Conservation (phyloP, 1,284 basidiomycete species). For the Apiotrichum mycotoxinovorans region DNA sequence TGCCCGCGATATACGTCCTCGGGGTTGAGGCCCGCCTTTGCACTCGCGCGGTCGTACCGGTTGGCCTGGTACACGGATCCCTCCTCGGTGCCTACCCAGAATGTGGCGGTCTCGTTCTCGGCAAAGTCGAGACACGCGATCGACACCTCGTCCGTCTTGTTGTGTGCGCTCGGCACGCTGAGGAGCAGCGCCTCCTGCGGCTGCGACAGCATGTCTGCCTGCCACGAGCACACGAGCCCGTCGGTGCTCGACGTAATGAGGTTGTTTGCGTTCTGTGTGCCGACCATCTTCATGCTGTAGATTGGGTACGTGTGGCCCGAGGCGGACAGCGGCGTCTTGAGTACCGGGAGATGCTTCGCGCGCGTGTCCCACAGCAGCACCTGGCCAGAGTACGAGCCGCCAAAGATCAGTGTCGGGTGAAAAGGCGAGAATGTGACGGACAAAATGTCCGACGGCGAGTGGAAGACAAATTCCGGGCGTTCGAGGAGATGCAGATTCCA, state of each 20-base stretch:
- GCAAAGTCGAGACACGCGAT: constrained; percentile 91
- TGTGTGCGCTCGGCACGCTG: constrained; percentile 68
- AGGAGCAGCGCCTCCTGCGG: constrained; percentile 95
- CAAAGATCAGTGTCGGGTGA: constrained; percentile 94
- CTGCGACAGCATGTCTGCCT: constrained; percentile 96
- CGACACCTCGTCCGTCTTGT: constrained; percentile 92
- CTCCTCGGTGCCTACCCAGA: constrained; percentile 97
- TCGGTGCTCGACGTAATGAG: constrained; percentile 93
- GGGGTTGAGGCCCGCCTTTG: constrained; percentile 90
- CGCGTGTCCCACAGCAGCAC: constrained; percentile 99
- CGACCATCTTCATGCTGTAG: constrained; percentile 94
- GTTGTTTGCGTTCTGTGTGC: constrained; percentile 97
- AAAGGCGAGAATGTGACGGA: constrained; percentile 96
- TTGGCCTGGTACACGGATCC: constrained; percentile 94
- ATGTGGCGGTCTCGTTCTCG: constrained; percentile 88
- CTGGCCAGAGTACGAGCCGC: constrained; percentile 97
- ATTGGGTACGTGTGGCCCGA: constrained; percentile 97
- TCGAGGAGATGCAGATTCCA: constrained; percentile 96
- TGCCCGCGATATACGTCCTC: constrained; percentile 90
- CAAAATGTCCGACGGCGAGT: constrained; percentile 97
- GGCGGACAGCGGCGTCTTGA: constrained; percentile 92
- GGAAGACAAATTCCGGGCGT: constrained; percentile 95
- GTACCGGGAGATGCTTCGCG: constrained; percentile 86
- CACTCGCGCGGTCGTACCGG: constrained; percentile 90
- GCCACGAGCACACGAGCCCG: constrained; percentile 94